Evolutionary conservation across 768 basidiomycete species (phyloP), one percentile per base, ranked within the genome.

Genomic region (Tylopilus sp.): DNA sequence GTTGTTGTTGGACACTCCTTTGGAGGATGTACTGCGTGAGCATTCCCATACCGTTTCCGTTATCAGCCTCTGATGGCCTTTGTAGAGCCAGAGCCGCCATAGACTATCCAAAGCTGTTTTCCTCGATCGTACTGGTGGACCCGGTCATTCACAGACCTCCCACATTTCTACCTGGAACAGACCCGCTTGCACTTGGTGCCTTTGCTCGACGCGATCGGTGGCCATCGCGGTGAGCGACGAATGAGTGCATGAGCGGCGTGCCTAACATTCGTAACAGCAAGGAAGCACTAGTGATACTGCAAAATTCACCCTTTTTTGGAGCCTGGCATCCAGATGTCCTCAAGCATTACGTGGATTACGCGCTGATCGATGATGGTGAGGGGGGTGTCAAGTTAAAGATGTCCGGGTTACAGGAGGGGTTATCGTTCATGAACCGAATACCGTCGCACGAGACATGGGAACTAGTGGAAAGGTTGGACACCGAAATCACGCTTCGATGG

Each of bases 1-100:
- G 72, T 92, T 20, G 81, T 75, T 5, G 71, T 92, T 4, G 93
- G 91, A 0, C 94, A 97, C 63, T 94, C 91, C 0, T 83, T 90
- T 47, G 90, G 94, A 18, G 93, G 88, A 2, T 85, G 83, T 61
- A 81, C 83, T 2, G 76, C 81, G 84, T 91, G 62, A 61, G 88
- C 75, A 48, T 7, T 28, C 3, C 26, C 50, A 45, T 22, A 6
- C 20, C 20, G 1, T 1, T 6, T n/a, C 15, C 5, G 3, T 1
- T 30, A 4, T 26, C 28, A 15, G 4, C 22, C 17, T 31, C 20
- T 52, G 18, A 57, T 53, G 20, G 39, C 26, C 45, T n/a, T 15
- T 21, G 11, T 56, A 90, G 86, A 15, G 65, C 79, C n/a, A 78
- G 83, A 35, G 88, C 83, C 1, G 86, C 88, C 3, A 58, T 83